Conservation (phyloP, 75 land plant species). For the Larix kaempferi region DNA sequence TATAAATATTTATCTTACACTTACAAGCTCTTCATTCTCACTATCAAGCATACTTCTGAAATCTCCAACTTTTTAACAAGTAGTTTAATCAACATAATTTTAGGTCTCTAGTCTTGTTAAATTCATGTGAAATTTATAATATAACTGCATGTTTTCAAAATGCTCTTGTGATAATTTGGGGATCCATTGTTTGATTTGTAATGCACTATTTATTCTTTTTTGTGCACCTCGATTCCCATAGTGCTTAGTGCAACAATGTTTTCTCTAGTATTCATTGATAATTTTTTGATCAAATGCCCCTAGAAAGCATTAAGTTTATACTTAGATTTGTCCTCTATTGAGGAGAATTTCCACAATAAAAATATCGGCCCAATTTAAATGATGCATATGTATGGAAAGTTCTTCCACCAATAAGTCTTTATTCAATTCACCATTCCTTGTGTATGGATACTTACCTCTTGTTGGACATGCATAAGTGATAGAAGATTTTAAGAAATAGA, state of each 20-base stretch:
- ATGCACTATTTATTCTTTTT: constrained; percentile 49
- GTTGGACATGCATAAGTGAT: constrained; percentile 81
- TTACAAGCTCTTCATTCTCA: too few species aligned
- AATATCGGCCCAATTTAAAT: constrained; percentile 19
- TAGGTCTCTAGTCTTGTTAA: too few species aligned
- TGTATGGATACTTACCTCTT: constrained; percentile 75
- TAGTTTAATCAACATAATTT: too few species aligned
- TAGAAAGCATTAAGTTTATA: constrained; percentile 47
- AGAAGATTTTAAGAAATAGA: constrained; percentile 53
- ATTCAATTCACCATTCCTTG: constrained; percentile 47
- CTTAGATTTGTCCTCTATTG: constrained; percentile 53
- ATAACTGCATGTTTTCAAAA: too few species aligned
- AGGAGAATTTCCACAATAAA: constrained; percentile 66
- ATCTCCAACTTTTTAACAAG: too few species aligned
- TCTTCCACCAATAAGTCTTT: constrained; percentile 38
- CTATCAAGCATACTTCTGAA: too few species aligned
- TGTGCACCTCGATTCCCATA: constrained; percentile 93
- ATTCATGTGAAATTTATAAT: too few species aligned
- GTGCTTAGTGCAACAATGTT: constrained; percentile 72
- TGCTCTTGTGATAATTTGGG: too few species aligned
- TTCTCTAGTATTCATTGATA: constrained; percentile 96
- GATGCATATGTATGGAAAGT: constrained; percentile 25
- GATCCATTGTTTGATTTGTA: too few species aligned
- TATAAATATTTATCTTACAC: too few species aligned
- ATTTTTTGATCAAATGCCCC: constrained; percentile 72